phyloP scores from a whole-genome alignment of 768 basidiomycete genomes.

The Rhodotorula toruloides region DNA sequence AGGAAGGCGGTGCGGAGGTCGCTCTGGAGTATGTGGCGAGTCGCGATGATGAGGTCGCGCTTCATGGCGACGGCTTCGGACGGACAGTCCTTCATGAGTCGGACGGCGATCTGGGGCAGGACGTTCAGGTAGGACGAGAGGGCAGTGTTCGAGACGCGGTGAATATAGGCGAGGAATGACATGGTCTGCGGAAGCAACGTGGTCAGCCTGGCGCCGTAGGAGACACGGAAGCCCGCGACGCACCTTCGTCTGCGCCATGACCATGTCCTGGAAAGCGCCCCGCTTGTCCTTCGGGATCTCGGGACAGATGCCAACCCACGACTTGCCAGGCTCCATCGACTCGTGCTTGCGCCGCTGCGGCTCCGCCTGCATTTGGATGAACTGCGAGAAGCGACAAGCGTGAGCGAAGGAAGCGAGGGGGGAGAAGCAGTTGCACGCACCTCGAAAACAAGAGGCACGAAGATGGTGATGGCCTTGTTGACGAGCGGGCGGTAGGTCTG shows the following conservation, averaged over 20 bases:
- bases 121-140: constrained; percentile 71
- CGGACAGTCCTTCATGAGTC: constrained; percentile 91
- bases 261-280: constrained; percentile 47
- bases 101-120: constrained; percentile 69
- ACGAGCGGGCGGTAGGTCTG: constrained; percentile 70
- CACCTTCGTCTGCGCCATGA: constrained; percentile 71
- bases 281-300: constrained; percentile 45
- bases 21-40: constrained; percentile 78
- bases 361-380: constrained; percentile 36
- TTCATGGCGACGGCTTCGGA: constrained; percentile 67
- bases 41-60: constrained; percentile 83
- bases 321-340: constrained; percentile 32
- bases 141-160: constrained; percentile 62
- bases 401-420: not conserved
- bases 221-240: constrained; percentile 32
- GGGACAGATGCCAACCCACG: constrained; percentile 37
- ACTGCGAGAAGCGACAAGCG: not conserved
- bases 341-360: constrained; percentile 37
- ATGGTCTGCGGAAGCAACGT: constrained; percentile 58
- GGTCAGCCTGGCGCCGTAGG: not conserved
- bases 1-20: constrained; percentile 72
- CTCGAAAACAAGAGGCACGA: constrained; percentile 71
- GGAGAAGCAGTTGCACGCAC: constrained; percentile 49
- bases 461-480: constrained; percentile 61
- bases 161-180: constrained; percentile 83